A percentile compares a stretch with the other conserved stretches of the same genome.
These are phyloP conservation scores for Debaryomyces singareniensis DNA, from an alignment of 1,139 yeast species.

Conservation along the genomic window DNA sequence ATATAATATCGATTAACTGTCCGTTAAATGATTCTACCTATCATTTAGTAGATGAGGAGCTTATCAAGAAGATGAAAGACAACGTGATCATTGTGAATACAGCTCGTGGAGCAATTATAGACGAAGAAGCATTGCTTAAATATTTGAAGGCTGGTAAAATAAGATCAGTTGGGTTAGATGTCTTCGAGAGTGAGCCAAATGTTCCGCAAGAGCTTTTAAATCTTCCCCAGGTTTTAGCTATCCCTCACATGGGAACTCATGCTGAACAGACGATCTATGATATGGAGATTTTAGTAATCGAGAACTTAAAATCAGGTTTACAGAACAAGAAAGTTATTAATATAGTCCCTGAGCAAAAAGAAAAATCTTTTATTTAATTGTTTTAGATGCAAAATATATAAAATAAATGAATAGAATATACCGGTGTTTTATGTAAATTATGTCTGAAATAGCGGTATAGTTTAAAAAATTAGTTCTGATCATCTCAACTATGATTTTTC, in stretches of 20 bases:
- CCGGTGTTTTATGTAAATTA: too few species aligned
- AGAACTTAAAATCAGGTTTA: slow-evolving; percentile 29
- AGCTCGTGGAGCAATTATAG: slow-evolving; percentile 64
- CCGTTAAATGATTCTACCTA: slow-evolving; percentile 46
- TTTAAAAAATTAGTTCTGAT: too few species aligned
- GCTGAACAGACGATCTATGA: slow-evolving; percentile 43
- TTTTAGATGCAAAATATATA: not conserved
- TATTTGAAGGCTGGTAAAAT: slow-evolving; percentile 67
- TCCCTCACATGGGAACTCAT: slow-evolving; percentile 74
- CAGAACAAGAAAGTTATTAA: slow-evolving; percentile 50
- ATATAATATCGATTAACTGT: slow-evolving; percentile 48
- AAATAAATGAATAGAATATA: not conserved
- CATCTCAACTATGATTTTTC: too few species aligned
- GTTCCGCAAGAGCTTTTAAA: slow-evolving; percentile 48
- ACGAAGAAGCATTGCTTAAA: slow-evolving; percentile 62
- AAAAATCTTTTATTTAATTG: not conserved
- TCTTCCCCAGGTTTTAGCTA: slow-evolving; percentile 60
- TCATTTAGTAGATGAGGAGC: slow-evolving; percentile 43
- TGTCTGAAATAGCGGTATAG: too few species aligned
- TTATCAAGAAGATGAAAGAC: slow-evolving; percentile 46
- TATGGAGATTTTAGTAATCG: slow-evolving; percentile 43
- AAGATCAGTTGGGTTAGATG: slow-evolving; percentile 74
- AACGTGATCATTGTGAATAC: slow-evolving; percentile 55
- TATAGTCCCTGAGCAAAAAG: slow-evolving; percentile 50
- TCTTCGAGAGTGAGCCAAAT: slow-evolving; percentile 62